Conservation (phyloP, 805 yeast species). For the Scheffersomyces stipitis region DNA sequence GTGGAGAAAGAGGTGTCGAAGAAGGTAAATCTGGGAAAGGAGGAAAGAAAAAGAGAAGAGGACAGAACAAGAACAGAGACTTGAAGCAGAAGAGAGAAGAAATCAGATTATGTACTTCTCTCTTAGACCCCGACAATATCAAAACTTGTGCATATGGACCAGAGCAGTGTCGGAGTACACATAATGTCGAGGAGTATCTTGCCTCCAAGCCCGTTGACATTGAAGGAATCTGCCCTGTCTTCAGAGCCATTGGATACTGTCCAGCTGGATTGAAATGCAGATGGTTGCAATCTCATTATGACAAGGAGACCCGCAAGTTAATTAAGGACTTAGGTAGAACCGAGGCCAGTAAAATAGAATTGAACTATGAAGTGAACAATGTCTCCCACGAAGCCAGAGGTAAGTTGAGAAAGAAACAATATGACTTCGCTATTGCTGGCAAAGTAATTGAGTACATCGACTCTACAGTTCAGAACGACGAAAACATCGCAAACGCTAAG, state of each 20-base stretch:
- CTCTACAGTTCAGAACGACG: constrained; percentile 48
- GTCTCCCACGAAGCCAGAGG: constrained; percentile 48
- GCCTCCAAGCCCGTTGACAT: constrained; percentile 68
- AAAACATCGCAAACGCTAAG: constrained; percentile 36
- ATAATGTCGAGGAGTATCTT: constrained; percentile 68
- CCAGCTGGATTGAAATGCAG: constrained; percentile 92
- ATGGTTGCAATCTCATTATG: constrained; percentile 76
- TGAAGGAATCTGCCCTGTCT: constrained; percentile 83
- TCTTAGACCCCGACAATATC: constrained; percentile 52
- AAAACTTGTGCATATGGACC: constrained; percentile 63
- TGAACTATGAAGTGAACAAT: constrained; percentile 63
- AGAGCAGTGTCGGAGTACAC: constrained; percentile 72
- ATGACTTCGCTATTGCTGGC: constrained; percentile 57
- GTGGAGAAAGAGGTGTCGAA: constrained; percentile 36
- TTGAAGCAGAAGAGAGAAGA: constrained; percentile 66
- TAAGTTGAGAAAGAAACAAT: constrained; percentile 59
- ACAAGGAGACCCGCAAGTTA: constrained; percentile 45
- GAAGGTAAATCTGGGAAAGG: constrained; percentile 30
- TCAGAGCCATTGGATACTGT: constrained; percentile 78
- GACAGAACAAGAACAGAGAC: constrained; percentile 84
- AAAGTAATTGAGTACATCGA: constrained; percentile 64
- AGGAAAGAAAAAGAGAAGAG: constrained; percentile 54
- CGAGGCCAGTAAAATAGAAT: constrained; percentile 25
- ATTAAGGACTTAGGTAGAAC: constrained; percentile 43
- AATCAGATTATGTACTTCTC: constrained; percentile 62